phyloP scores from a whole-genome alignment of 2,329 filamentous ascomycete genomes.

The Aspergillus pseudoviridinutans region DNA sequence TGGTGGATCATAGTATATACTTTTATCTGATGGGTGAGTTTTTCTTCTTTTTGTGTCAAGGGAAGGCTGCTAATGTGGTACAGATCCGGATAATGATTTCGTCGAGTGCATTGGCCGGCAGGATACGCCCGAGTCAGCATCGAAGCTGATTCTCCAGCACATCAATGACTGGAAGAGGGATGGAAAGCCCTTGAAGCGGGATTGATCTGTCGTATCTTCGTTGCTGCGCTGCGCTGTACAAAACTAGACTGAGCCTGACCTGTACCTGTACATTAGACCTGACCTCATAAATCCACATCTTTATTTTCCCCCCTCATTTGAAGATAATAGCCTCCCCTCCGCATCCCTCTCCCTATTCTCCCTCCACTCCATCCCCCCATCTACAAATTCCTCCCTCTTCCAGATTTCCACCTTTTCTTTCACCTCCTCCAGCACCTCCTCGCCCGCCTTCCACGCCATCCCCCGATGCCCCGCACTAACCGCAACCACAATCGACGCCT shows the following conservation, averaged over 20 bases:
- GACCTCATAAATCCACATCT: background rate
- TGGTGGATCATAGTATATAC: slow-evolving; percentile 99
- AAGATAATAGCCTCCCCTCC: slow-evolving; percentile 33
- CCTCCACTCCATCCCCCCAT: slow-evolving; percentile 73
- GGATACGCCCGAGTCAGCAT: slow-evolving; percentile 82
- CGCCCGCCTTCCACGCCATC: slow-evolving; percentile 81
- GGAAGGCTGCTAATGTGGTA: slow-evolving; percentile 1
- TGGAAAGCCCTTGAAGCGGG: slow-evolving; percentile 49
- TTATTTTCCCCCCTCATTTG: background rate
- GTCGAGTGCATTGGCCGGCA: slow-evolving; percentile 94
- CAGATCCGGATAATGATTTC: slow-evolving; percentile 94
- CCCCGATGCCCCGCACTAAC: slow-evolving; percentile 79
- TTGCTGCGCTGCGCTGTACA: background rate
- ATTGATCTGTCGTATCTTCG: slow-evolving; percentile 14
- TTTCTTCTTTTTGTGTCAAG: background rate
- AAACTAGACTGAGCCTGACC: slow-evolving; percentile 2
- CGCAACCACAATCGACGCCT: slow-evolving; percentile 88
- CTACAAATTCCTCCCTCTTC: slow-evolving; percentile 85
- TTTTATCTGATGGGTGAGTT: slow-evolving; percentile 88
- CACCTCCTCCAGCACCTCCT: slow-evolving; percentile 82
- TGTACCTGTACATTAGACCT: slow-evolving; percentile 23
- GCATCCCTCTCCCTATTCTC: slow-evolving; percentile 73
- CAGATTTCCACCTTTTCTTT: slow-evolving; percentile 90
- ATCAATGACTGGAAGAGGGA: slow-evolving; percentile 70
- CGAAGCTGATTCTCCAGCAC: slow-evolving; percentile 79